Base-by-base conservation (phyloP, 116 monocot genomes). In the Phalaenopsis hybrid region DNA sequence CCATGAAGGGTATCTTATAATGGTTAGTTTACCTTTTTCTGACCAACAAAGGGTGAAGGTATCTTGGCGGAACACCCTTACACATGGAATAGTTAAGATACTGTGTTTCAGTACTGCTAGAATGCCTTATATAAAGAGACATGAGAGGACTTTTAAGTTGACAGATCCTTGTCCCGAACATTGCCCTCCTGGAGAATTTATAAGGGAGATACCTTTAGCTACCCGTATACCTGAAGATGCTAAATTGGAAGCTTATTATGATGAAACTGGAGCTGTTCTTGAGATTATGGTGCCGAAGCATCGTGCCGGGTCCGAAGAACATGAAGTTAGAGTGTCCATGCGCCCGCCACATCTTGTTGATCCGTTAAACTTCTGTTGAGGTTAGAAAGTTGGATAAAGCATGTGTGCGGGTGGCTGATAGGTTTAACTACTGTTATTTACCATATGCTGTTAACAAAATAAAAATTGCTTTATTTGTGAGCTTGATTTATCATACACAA, bases 1-100 rank as follows among this genome's bases (percentile, higher is more conserved):
- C 2, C 84, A 84, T 23, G 78, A 81, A 21, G 87, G 87, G 17
- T 87, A 87, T 49, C 74, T 87, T 58, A 87, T 87, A 78, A 79
- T 84, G 81, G 87, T 87, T 18, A 87, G 87, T 72, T 70, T 87
- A 51, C 87, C 84, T n/a, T 81, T 87, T 21, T 81, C 78, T 43
- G 84, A 87, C 79, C 87, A 63, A n/a, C 87, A 83, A n/a, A 83
- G 79, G n/a, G 87, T 87, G 20, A 87, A 87, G 81, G 87, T 87
- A 41, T 87, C 87, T 23, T 87, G 81, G 87, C 79, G 87, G 78
- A 87, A 87, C 55, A 81, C 73, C 31, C 73, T 84, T 31, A 87
- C 83, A 51, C 87, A 79, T 84, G 87, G 87, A 44, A 84, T 87
- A 50, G 87, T 87, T 34, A 87, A 83, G 50, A 81, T 87, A 49